Conservation (phyloP, 306 rosid species). For the Quercus robur region DNA sequence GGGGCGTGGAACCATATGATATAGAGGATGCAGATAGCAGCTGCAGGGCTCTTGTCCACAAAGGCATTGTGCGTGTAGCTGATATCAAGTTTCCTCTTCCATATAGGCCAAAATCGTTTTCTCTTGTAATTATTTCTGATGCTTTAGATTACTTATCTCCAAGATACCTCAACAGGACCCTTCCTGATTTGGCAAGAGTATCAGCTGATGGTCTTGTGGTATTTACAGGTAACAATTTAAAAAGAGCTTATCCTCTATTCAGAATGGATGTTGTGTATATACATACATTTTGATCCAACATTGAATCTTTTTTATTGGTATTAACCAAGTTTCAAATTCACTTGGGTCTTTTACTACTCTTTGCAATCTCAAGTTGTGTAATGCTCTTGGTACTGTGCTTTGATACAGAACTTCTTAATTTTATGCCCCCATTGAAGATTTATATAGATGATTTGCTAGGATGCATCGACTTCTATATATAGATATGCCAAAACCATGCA, state of each 20-base stretch:
- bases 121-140: constrained; percentile 67
- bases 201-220: constrained; percentile 56
- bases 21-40: constrained; percentile 58
- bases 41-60: constrained; percentile 58
- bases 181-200: constrained; percentile 69
- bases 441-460: no score
- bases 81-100: constrained; percentile 77
- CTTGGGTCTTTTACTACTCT: neutral
- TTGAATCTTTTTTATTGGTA: neutral
- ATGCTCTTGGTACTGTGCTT: neutral
- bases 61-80: constrained; percentile 58
- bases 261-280: neutral
- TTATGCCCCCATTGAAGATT: no score
- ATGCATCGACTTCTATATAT: neutral
- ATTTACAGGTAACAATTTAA: constrained; percentile 38
- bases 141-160: constrained; percentile 73
- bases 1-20: constrained; percentile 81
- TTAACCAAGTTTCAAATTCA: no score
- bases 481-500: neutral
- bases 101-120: constrained; percentile 65
- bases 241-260: neutral
- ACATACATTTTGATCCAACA: neutral
- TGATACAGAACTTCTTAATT: no score
- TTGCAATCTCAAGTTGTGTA: neutral
- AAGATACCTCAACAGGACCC: constrained; percentile 71